A percentile compares a stretch with the other conserved stretches of the same genome.
Evolutionary conservation across 148 eudicot genomes (phyloP).

Genomic region (Drosera capensis): DNA sequence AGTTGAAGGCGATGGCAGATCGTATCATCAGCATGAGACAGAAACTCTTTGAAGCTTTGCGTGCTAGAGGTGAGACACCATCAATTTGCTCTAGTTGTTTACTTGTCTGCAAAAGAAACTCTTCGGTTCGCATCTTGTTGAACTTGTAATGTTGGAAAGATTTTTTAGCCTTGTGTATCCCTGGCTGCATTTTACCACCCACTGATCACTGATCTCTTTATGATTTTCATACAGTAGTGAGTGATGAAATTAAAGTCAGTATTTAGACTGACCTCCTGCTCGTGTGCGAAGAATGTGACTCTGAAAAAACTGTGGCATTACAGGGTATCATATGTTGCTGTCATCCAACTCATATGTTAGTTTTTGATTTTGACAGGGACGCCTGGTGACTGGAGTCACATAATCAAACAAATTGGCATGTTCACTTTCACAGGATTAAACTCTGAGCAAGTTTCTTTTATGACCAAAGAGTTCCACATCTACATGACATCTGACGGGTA

Average conservation of each 20-base stretch:
- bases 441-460: slow-evolving; percentile 76
- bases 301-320: too few relatives aligned
- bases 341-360: too few relatives aligned
- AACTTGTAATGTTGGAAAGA: too few relatives aligned
- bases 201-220: too few relatives aligned
- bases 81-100: background rate
- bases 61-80: slow-evolving; percentile 42
- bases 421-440: slow-evolving; percentile 92
- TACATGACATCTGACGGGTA: slow-evolving; percentile 99
- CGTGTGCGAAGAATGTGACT: too few relatives aligned
- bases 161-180: too few relatives aligned
- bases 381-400: slow-evolving; percentile 99
- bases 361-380: slow-evolving; percentile 67
- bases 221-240: too few relatives aligned
- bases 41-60: slow-evolving; percentile 69
- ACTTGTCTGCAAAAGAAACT: background rate
- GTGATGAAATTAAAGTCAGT: too few relatives aligned
- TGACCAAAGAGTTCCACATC: slow-evolving; percentile 91
- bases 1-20: slow-evolving; percentile 98
- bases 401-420: slow-evolving; percentile 97
- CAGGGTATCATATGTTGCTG: too few relatives aligned
- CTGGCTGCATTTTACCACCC: too few relatives aligned
- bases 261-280: too few relatives aligned
- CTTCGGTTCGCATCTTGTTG: background rate
- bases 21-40: slow-evolving; percentile 92